Evolutionary conservation across 495 filamentous ascomycete species (phyloP).

Genomic region (Neurospora hispaniola): DNA sequence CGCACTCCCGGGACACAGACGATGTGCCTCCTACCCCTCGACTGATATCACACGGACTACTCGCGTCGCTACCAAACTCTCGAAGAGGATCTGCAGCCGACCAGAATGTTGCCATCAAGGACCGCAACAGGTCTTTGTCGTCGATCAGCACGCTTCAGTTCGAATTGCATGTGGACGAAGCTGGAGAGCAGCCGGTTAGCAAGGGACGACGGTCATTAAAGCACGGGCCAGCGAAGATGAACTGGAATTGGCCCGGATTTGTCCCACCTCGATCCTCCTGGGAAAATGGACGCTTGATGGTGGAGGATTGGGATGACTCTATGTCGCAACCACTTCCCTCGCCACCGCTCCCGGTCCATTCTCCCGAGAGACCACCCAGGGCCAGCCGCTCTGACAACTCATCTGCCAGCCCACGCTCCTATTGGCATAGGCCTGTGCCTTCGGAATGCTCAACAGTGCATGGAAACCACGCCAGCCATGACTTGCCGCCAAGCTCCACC

Average conservation of each 20-base stretch:
- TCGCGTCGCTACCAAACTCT: slow-evolving; percentile 24
- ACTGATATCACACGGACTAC: slow-evolving; percentile 30
- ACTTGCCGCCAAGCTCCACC: neutral
- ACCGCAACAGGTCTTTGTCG: slow-evolving; percentile 22
- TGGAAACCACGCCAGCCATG: neutral
- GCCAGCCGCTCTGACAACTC: neutral
- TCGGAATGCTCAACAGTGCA: neutral
- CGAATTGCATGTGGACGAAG: slow-evolving; percentile 1
- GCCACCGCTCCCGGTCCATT: slow-evolving; percentile 8
- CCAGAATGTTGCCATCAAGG: slow-evolving; percentile 12
- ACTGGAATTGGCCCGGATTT: slow-evolving; percentile 30
- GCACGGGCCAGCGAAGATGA: slow-evolving; percentile 6
- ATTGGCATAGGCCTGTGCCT: slow-evolving; percentile 1
- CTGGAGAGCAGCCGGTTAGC: slow-evolving; percentile 6
- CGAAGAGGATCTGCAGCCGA: slow-evolving; percentile 16
- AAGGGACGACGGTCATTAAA: neutral
- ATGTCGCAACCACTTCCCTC: neutral
- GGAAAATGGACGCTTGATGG: neutral
- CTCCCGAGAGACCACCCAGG: neutral
- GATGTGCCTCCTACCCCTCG: slow-evolving; percentile 26
- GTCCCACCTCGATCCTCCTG: slow-evolving; percentile 9
- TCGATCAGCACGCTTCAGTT: slow-evolving; percentile 18
- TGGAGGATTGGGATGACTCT: slow-evolving; percentile 11
- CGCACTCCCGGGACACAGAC: slow-evolving; percentile 1
- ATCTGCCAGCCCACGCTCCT: neutral